phyloP scores from a whole-genome alignment of 345 rosid genomes.

The Corchorus olitorius region DNA sequence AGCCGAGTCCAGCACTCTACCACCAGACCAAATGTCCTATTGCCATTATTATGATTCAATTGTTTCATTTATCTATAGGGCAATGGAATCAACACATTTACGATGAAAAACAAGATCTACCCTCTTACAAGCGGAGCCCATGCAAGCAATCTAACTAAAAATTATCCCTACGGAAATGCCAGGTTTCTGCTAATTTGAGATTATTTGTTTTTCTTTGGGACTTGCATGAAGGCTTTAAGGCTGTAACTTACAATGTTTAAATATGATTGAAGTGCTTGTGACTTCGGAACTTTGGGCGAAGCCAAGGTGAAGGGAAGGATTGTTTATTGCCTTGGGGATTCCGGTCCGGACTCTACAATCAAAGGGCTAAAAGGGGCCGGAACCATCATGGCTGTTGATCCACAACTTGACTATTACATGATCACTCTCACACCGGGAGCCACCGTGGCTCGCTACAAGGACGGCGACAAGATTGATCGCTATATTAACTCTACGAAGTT shows the following conservation, averaged over 20 bases:
- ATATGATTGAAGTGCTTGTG: constrained; percentile 51
- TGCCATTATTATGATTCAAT: too few species aligned
- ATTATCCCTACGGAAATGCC: constrained; percentile 39
- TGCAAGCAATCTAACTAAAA: constrained; percentile 43
- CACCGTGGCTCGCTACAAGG: constrained; percentile 31
- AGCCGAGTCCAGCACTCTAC: too few species aligned
- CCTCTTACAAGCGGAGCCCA: constrained; percentile 66
- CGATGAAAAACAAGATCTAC: constrained; percentile 50
- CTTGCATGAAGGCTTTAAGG: neutral
- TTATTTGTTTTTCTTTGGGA: neutral
- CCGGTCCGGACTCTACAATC: constrained; percentile 50
- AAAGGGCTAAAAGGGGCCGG: constrained; percentile 60
- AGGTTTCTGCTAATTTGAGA: constrained; percentile 37
- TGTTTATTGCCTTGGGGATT: constrained; percentile 57
- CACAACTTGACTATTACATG: constrained; percentile 35
- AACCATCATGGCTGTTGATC: constrained; percentile 35
- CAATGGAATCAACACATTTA: constrained; percentile 60
- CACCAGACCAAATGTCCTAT: too few species aligned
- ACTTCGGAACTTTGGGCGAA: constrained; percentile 50
- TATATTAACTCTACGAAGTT: constrained; percentile 85
- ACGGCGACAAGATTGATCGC: constrained; percentile 49
- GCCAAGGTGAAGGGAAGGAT: constrained; percentile 67
- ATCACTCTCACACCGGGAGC: constrained; percentile 45
- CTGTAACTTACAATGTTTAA: neutral
- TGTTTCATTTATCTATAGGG: constrained; percentile 42